Base-by-base conservation (phyloP, 2,329 filamentous ascomycete genomes). In the Penicillium sp. region DNA sequence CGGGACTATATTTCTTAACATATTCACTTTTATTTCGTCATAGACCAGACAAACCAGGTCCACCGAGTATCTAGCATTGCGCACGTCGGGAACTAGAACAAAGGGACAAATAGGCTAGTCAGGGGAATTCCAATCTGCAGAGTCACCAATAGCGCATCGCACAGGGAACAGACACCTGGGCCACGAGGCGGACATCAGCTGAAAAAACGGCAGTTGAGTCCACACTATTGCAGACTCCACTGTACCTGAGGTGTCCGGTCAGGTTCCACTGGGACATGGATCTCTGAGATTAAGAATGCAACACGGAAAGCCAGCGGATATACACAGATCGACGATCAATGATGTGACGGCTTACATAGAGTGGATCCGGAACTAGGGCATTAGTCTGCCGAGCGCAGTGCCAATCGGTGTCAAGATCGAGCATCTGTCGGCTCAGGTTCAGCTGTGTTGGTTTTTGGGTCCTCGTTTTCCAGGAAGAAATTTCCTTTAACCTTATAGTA, bases 101-200 rank as follows among this genome's bases (percentile, higher is more conserved):
- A 16, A 18, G 3, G 26, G 11, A 27, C 10, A 9, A 9, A 7
- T 4, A 14, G 14, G 7, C 14, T 32, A 32, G 14, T 32, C 29
- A 32, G 29, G 29, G 29, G n/a, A n/a, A n/a, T n/a, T 3, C 24
- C 24, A 26, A 26, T 16, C 16, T 8, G 7, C 9, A 26, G 24
- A 26, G n/a, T 31, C 29, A 31, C 29, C n/a, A 31, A 31, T 31
- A n/a, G 14, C 29, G 6, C 29, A 31, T 9, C 29, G 18, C 18
- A 20, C 18, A 41, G 40, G 41, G 40, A 36, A 49, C 47, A 47
- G 45, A 57, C 55, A 52, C 51, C 50, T 55, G 51, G 54, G 47
- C 32, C 50, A 44, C 51, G 42, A 58, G 55, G 55, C 51, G 55
- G 36, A 55, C 49, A 5, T 48, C 50, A 59, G 57, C 57, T 59